Conservation (phyloP, 78 protist genomes). For the slime mould (Dictyostelium discoideum) region DNA sequence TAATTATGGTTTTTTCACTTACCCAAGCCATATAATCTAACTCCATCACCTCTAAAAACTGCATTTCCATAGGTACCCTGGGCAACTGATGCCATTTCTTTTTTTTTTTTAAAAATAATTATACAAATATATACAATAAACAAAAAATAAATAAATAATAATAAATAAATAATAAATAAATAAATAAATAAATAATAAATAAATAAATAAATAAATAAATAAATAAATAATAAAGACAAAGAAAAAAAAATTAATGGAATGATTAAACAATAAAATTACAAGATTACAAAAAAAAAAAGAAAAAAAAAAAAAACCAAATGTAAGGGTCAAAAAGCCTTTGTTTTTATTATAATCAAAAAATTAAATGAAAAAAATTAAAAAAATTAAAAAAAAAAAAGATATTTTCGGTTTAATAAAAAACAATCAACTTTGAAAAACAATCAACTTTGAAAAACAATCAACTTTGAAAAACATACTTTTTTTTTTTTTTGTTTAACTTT, state of each 20-base stretch:
- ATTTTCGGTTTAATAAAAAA: neutral
- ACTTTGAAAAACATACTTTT: no score
- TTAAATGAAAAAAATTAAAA: neutral
- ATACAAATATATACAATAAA: neutral
- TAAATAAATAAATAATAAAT: neutral
- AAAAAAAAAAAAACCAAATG: neutral
- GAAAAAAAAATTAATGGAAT: neutral
- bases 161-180: neutral
- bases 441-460: no score
- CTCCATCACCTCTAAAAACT: slow-evolving; percentile 71
- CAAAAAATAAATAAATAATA: no score
- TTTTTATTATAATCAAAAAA: no score
- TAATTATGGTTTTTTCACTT: no score
- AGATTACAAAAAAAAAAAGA: neutral
- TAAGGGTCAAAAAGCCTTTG: neutral
- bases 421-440: no score
- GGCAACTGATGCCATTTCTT: neutral
- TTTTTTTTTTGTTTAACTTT: no score
- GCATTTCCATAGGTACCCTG: slow-evolving; percentile 3
- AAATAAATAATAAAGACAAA: neutral
- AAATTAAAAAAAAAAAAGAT: neutral
- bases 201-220: neutral
- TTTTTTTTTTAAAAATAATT: neutral
- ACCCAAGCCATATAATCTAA: slow-evolving; percentile 67
- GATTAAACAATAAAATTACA: neutral